Conservation (phyloP, 2,329 filamentous ascomycete species). For the Penicillium sp. region DNA sequence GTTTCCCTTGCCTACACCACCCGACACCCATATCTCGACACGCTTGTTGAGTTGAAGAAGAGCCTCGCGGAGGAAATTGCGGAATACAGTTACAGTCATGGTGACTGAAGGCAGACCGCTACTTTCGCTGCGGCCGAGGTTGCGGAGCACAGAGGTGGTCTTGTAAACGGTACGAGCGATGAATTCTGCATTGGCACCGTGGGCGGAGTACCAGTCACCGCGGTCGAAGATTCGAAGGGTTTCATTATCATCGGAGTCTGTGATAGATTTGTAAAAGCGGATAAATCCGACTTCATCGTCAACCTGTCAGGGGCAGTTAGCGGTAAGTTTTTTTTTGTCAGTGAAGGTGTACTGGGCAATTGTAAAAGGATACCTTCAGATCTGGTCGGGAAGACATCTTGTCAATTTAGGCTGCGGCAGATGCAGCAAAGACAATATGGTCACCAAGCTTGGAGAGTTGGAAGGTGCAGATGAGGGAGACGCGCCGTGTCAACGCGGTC, state of each 20-base stretch:
- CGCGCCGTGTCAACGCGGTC: slow-evolving; percentile 27
- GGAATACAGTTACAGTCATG: slow-evolving; percentile 91
- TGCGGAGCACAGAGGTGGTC: slow-evolving; percentile 90
- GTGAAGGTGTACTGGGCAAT: not conserved
- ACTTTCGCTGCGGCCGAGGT: slow-evolving; percentile 79
- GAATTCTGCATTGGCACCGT: slow-evolving; percentile 49
- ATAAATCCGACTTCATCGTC: slow-evolving; percentile 98
- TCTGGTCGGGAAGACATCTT: slow-evolving; percentile 72
- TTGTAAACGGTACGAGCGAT: slow-evolving; percentile 78
- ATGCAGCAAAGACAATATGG: slow-evolving; percentile 6
- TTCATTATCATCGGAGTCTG: slow-evolving; percentile 59
- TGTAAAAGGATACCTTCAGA: slow-evolving; percentile 59
- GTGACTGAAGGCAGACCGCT: slow-evolving; percentile 92
- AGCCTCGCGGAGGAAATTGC: slow-evolving; percentile 91
- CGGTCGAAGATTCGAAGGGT: slow-evolving; percentile 91
- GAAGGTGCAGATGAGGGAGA: slow-evolving; percentile 14
- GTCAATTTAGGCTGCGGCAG: slow-evolving; percentile 15
- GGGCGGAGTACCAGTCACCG: slow-evolving; percentile 86
- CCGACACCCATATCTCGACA: slow-evolving; percentile 83
- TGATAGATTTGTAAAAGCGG: slow-evolving; percentile 88
- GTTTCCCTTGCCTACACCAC: slow-evolving; percentile 70
- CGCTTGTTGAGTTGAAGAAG: slow-evolving; percentile 89
- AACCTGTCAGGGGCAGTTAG: slow-evolving; percentile 56
- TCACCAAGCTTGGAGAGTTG: not conserved
- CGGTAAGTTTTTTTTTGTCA: not conserved